phyloP scores from a whole-genome alignment of 176 grass and related monocot genomes.

The Poa annua region DNA sequence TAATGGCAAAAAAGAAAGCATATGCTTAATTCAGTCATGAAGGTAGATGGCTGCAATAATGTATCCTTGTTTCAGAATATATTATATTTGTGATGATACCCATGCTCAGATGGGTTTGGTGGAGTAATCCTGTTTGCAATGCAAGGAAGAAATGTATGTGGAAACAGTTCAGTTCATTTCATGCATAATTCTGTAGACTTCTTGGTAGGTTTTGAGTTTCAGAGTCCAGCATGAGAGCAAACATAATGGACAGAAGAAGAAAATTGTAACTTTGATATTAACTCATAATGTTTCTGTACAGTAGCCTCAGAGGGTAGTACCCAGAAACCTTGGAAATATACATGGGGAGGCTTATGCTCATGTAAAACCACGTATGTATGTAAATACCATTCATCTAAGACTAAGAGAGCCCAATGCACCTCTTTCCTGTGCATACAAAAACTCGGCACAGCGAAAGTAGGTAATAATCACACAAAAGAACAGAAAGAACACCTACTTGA shows the following conservation, averaged over 20 bases:
- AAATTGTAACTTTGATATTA: not conserved
- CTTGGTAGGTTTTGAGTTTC: not conserved
- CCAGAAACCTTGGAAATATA: not conserved
- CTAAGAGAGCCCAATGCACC: not conserved
- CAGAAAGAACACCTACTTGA: slow-evolving; percentile 31
- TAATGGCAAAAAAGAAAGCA: not conserved
- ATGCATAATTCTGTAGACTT: not conserved
- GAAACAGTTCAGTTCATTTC: not conserved
- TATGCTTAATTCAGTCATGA: slow-evolving; percentile 5
- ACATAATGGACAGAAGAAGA: not conserved
- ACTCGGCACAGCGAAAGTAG: slow-evolving; percentile 35
- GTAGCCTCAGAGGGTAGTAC: not conserved
- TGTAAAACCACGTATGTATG: not conserved
- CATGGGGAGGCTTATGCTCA: not conserved
- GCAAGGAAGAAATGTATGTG: not conserved
- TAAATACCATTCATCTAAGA: slow-evolving; percentile 33
- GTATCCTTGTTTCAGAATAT: not conserved
- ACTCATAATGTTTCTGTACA: not conserved
- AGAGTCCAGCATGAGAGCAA: not conserved
- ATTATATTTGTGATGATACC: not conserved
- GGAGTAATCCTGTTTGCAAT: not conserved
- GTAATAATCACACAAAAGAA: slow-evolving; percentile 37
- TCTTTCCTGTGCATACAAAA: slow-evolving; percentile 50
- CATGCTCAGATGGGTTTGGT: not conserved
- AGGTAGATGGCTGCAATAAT: not conserved